Base-by-base conservation (phyloP, 495 filamentous ascomycete species). In the Podospora fimiseda region DNA sequence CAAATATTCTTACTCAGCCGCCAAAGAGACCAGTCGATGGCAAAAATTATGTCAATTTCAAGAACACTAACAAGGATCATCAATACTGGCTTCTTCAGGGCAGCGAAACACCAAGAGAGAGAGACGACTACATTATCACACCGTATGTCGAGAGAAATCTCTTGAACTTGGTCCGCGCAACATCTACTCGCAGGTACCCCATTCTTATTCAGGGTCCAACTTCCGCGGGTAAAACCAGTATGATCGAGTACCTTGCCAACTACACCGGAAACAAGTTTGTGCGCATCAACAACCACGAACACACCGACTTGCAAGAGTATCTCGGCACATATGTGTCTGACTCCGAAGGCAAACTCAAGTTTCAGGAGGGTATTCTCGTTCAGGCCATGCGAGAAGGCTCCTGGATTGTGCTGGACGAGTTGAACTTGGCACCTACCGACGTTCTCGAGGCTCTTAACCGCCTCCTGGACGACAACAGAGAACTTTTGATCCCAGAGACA, bases 221-320 rank as follows among this genome's bases (percentile, higher is more conserved):
- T 0, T 97, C 93, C 36, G 84, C 90, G 27, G 94, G 94, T 50
- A 99, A 99, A 69, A 99, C 94, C 0, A 96, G 91, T 64, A 96
- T 99, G 94, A 92, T 99, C 48, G 92, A 96, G 66, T 95, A 95
- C 64, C 79, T 99, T 23, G 94, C 94, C 4, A 93, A 93, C 64
- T 86, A 88, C 43, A 96, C 89, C 21, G 94, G 94, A 2, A 95
- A 99, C 61, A 91, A 89, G 61, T 97, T 96, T 58, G 89, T 99
- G 36, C 83, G 94, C 51, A 96, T 99, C 73, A 99, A 99, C 72
- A 99, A 99, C 60, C 94, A 99, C 65, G 94, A 99, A 59, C 92
- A 97, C 64, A 97, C 94, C 0, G 94, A 99, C 69, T 75, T 99
- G 23, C 94, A 99, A 66, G 94, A 99, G 64, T 99, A 99, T 61